Percentiles rank a stretch among this genome's conserved stretches.
These are phyloP conservation scores for Emergomyces orientalis DNA, from an alignment of 2,329 filamentous ascomycete species.

Conservation along the genomic window DNA sequence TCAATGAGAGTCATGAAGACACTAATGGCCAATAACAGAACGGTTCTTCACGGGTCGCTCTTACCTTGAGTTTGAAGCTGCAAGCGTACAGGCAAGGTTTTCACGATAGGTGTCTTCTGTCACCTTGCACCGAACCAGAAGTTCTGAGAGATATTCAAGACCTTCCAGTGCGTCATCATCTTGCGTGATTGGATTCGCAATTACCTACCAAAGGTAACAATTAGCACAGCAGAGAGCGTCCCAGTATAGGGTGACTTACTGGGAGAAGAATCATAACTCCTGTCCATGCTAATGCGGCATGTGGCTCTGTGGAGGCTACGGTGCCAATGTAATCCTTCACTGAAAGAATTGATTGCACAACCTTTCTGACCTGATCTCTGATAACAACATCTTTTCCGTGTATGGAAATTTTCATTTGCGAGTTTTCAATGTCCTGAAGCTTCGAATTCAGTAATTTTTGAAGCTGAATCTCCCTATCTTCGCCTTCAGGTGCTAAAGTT, in stretches of 20 bases:
- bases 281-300: neutral
- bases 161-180: neutral
- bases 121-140: constrained; percentile 4
- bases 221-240: neutral
- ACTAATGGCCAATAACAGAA: neutral
- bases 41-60: neutral
- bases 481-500: neutral
- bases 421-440: constrained; percentile 1
- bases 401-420: constrained; percentile 1
- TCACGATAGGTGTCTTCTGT: constrained; percentile 1
- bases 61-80: neutral
- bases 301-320: neutral
- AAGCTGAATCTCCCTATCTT: neutral
- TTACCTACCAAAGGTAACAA: neutral
- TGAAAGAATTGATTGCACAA: constrained; percentile 1
- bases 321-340: neutral
- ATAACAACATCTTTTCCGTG: constrained; percentile 3
- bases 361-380: neutral
- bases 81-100: neutral
- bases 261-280: neutral
- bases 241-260: neutral
- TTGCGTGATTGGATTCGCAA: constrained; percentile 3
- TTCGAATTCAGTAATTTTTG: constrained; percentile 1
- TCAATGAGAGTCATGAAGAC: neutral
- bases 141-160: constrained; percentile 3